Evolutionary conservation across 805 yeast genomes (phyloP), one percentile per base, ranked within the genome.

Genomic region (Kockiozyma suomiensis): DNA sequence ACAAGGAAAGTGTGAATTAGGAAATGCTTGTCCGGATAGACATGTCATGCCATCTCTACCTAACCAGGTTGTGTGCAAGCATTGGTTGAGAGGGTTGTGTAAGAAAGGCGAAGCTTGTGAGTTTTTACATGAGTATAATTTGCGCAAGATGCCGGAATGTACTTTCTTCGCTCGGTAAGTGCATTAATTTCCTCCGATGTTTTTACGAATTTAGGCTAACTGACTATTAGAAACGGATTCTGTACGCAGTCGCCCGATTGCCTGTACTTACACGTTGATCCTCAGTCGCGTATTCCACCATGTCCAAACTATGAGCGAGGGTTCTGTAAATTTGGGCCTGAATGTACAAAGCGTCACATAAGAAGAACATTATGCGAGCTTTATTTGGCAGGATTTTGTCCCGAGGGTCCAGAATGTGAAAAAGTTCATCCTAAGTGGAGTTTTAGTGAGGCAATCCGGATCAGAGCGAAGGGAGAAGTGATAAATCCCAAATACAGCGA

Each of bases 101-200:
- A 94, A 94, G 76, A 93, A 93, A 78, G 96, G 96, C 52, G 96
- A 91, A 68, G 90, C 89, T 66, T 94, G 99, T 74, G 99, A 94
- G 77, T 94, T 90, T 70, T 76, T 94, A 47, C 99, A 94, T 74
- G 99, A 94, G 72, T 92, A 92, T 71, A 93, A 94, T 70, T 76
- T 94, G 68, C 80, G 96, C 61, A 90, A 89, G 74, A 93, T 94
- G 96, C 98, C 98, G 2, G 99, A 94, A 73, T 94, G 99, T 73
- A 82, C 90, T 25, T 89, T 90, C 73, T 93, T 83, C 73, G 81
- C 90, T 46, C 86, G 90, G 72, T 85, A 84, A 30, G 33, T 30
- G 33, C 33, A 77, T 13, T 66, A 58, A 50, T 51, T 48, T 45
- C n/a, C 40, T 52, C 38, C 35, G 17, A 55, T 53, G 55, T 13